Evolutionary conservation across 345 rosid genomes (phyloP).

Genomic region (Brassica rapa): DNA sequence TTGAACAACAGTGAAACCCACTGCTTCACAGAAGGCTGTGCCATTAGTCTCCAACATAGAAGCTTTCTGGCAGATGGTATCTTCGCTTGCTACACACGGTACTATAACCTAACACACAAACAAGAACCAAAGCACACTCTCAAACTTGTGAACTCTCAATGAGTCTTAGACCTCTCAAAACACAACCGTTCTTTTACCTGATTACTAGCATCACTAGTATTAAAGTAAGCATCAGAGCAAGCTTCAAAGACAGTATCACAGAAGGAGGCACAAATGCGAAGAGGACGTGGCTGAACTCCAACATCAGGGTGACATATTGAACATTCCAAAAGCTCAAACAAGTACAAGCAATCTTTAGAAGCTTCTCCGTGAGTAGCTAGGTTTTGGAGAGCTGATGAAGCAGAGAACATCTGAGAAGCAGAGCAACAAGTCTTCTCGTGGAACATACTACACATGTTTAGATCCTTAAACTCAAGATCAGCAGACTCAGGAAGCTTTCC

Average conservation of each 20-base stretch:
- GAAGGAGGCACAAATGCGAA: constrained; percentile 60
- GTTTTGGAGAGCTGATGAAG: constrained; percentile 56
- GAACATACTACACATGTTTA: constrained; percentile 67
- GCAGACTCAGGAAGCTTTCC: constrained; percentile 52
- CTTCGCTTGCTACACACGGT: constrained; percentile 68
- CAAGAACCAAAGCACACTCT: background rate
- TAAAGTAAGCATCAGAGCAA: constrained; percentile 77
- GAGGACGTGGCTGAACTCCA: constrained; percentile 38
- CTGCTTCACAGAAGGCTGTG: constrained; percentile 65
- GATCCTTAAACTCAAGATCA: constrained; percentile 46
- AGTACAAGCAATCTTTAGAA: constrained; percentile 33
- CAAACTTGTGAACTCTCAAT: background rate
- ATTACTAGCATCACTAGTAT: constrained; percentile 50
- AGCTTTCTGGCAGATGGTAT: constrained; percentile 67
- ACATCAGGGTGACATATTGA: constrained; percentile 57
- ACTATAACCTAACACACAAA: constrained; percentile 52
- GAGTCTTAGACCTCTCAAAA: constrained; percentile 35
- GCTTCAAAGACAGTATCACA: constrained; percentile 72
- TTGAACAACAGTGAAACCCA: constrained; percentile 62
- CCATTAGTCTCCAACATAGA: constrained; percentile 74
- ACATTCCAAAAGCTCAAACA: constrained; percentile 56
- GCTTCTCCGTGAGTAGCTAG: constrained; percentile 76
- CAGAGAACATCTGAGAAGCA: constrained; percentile 39
- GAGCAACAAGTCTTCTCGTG: constrained; percentile 71
- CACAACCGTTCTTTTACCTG: constrained; percentile 44